Conservation (phyloP, 805 yeast species). For the Candida orba region DNA sequence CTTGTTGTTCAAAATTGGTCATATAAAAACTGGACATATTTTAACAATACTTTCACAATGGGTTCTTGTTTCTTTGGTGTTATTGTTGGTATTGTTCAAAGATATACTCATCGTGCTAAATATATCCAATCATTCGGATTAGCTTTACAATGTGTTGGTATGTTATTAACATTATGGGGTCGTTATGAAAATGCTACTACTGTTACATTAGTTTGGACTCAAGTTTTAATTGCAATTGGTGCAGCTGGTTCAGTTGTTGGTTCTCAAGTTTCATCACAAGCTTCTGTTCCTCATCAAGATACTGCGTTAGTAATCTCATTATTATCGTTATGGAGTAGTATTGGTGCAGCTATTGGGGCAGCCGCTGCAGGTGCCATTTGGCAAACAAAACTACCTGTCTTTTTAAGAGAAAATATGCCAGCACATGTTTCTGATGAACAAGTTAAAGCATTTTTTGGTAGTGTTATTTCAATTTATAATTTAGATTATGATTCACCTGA, state of each 20-base stretch:
- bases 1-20: conserved; percentile 25
- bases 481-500: conserved; percentile 10
- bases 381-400: conserved; percentile 26
- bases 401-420: conserved; percentile 26
- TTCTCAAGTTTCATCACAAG: conserved; percentile 29
- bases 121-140: conserved; percentile 27
- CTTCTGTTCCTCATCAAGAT: conserved; percentile 33
- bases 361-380: conserved; percentile 34
- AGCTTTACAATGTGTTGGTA: conserved; percentile 25
- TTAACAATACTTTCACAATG: conserved; percentile 28
- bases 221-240: conserved; percentile 30
- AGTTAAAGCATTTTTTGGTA: conserved; percentile 12
- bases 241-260: conserved; percentile 31
- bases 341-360: conserved; percentile 32
- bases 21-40: conserved; percentile 28
- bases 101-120: conserved; percentile 30
- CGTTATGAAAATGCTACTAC: conserved; percentile 11
- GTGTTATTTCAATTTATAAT: conserved; percentile 22
- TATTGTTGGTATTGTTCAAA: conserved; percentile 26
- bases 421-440: conserved; percentile 13
- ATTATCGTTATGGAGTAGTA: conserved; percentile 25
- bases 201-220: conserved; percentile 22
- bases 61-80: conserved; percentile 30
- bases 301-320: conserved; percentile 31
- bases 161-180: conserved; percentile 21